These are phyloP conservation scores for Colletotrichum scovillei DNA, from an alignment of 2,329 filamentous ascomycete genomes.

Conservation along the genomic window DNA sequence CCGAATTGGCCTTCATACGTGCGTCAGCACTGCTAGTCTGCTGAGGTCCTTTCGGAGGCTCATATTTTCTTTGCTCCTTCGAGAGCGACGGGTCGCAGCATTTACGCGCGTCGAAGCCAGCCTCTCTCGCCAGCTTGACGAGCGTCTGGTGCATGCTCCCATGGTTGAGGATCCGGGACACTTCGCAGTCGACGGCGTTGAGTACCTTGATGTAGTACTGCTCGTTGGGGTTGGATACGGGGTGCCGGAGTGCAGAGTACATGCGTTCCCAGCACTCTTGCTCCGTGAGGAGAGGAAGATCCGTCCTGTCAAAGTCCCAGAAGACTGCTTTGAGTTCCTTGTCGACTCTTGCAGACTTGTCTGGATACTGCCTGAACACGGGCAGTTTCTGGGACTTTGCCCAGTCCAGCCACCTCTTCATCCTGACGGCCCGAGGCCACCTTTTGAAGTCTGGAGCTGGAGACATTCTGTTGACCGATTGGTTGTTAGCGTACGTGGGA, in stretches of 20 bases:
- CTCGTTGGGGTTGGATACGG: too few relatives aligned
- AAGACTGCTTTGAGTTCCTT: neutral
- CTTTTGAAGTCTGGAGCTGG: neutral
- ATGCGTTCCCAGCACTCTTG: neutral
- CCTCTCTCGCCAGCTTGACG: neutral
- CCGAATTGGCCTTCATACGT: neutral
- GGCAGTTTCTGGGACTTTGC: neutral
- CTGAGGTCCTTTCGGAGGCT: neutral
- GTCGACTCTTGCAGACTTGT: neutral
- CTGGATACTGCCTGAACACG: neutral
- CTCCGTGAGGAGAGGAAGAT: neutral
- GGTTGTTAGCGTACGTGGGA: neutral
- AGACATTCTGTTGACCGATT: neutral
- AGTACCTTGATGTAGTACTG: neutral
- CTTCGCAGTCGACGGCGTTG: constrained; percentile 10
- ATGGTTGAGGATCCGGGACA: neutral
- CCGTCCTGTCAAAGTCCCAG: neutral
- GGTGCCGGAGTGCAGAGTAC: too few relatives aligned
- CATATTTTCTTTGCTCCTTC: neutral
- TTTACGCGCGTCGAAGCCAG: neutral
- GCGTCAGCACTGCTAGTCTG: neutral
- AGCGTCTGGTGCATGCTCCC: neutral
- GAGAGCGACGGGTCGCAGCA: constrained; percentile 4
- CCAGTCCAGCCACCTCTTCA: neutral
- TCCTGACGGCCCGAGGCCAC: neutral